Evolutionary conservation across 2,329 filamentous ascomycete genomes (phyloP).

Genomic region (Diaporthe ampelina): DNA sequence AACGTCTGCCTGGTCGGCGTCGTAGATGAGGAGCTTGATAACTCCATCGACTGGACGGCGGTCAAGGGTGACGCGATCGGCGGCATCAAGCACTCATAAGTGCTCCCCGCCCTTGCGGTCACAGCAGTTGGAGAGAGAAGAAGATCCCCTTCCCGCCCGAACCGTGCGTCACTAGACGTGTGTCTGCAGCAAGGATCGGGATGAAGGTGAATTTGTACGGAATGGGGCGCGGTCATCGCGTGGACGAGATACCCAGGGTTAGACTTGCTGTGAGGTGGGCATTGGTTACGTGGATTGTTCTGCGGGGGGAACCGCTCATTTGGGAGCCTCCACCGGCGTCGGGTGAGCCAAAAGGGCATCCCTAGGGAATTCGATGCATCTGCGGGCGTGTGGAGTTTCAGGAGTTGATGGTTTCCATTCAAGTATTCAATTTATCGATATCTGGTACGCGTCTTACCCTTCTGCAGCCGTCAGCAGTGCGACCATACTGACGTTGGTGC

Average conservation of each 20-base stretch:
- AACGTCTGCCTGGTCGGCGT: slow-evolving; percentile 93
- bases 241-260: slow-evolving; percentile 39
- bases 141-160: background rate
- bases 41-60: slow-evolving; percentile 91
- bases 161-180: background rate
- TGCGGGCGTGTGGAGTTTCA: slow-evolving; percentile 35
- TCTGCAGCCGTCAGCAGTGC: background rate
- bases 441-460: slow-evolving; percentile 12
- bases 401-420: slow-evolving; percentile 17
- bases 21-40: slow-evolving; percentile 90
- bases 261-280: slow-evolving; percentile 17
- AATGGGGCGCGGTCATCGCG: slow-evolving; percentile 16
- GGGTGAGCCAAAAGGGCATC: slow-evolving; percentile 25
- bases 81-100: slow-evolving; percentile 80
- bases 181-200: background rate
- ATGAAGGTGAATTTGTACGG: background rate
- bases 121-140: too few relatives aligned
- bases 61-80: slow-evolving; percentile 89
- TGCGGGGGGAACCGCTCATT: background rate
- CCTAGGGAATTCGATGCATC: slow-evolving; percentile 33
- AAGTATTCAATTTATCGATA: background rate
- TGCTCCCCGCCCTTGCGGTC: background rate
- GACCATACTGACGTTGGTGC: background rate
- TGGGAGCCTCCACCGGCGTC: slow-evolving; percentile 8
- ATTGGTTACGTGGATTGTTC: slow-evolving; percentile 18